phyloP scores from a whole-genome alignment of 1,284 basidiomycete genomes.

The Leccinum cinnamomeum region DNA sequence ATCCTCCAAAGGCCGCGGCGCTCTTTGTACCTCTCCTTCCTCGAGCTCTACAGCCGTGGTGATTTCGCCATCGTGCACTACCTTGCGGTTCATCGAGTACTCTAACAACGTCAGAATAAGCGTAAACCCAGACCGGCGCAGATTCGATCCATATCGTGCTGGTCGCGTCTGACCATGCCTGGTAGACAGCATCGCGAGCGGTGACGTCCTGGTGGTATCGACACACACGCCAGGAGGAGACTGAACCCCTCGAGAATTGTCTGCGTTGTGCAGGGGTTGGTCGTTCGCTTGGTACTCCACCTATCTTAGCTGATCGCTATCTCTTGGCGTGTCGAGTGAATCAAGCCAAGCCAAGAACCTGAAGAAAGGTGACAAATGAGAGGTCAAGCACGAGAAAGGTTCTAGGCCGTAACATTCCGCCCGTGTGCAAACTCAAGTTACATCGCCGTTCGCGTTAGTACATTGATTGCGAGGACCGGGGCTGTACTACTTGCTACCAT shows the following conservation, averaged over 20 bases:
- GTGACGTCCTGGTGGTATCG: slow-evolving; percentile 43
- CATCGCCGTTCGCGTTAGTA: neutral
- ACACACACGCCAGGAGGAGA: too few relatives aligned
- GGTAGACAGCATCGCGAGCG: slow-evolving; percentile 52
- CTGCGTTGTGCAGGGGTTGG: too few relatives aligned
- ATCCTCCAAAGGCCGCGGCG: neutral
- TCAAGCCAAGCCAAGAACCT: too few relatives aligned
- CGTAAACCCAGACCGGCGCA: slow-evolving; percentile 58
- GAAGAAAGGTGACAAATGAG: too few relatives aligned
- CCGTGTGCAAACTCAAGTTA: too few relatives aligned
- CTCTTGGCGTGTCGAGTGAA: too few relatives aligned
- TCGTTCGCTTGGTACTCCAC: too few relatives aligned
- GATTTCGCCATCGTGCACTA: slow-evolving; percentile 43
- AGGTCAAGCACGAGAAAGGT: too few relatives aligned
- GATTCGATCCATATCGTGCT: slow-evolving; percentile 72
- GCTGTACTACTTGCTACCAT: neutral
- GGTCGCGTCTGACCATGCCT: slow-evolving; percentile 71
- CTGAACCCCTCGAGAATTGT: too few relatives aligned
- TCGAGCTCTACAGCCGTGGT: slow-evolving; percentile 24
- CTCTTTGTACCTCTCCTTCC: neutral
- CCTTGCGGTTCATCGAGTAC: slow-evolving; percentile 63
- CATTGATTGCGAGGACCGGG: neutral
- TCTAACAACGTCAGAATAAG: slow-evolving; percentile 59
- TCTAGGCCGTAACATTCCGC: too few relatives aligned
- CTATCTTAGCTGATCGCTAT: too few relatives aligned